Base-by-base conservation (phyloP, 306 rosid species). In the Cyclanthera cordifolia region DNA sequence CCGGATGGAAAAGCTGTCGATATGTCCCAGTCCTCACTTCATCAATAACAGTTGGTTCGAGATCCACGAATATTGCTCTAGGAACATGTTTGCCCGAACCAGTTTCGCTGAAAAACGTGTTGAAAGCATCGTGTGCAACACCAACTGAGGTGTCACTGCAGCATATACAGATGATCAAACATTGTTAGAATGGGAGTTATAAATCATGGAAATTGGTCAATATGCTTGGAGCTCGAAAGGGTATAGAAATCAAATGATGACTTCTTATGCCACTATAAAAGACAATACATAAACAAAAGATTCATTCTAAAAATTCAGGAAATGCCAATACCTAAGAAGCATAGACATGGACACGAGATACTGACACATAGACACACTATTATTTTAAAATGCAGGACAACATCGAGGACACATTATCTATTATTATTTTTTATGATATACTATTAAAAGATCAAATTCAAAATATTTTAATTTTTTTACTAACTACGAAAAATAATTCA, bases 101-200 rank as follows among this genome's bases (percentile, higher is more conserved):
- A 70, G 77, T 87, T 76, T 85, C 95, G 25, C 90, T 85, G 64
- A 87, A 87, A 85, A 87, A 87, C 17, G 95, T 87, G 80, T 75
- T 87, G 67, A 87, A 87, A 34, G 90, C 85, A 78, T 85, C 95
- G 21, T 78, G 81, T 52, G 72, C 69, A 47, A 53, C 47, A 11
- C 71, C 86, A 1, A 79, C 78, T 25, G 87, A 12, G 11, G 53
- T 21, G 58, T 85, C 95, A 81, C 95, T 87, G 85, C 78, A 81
- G 84, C 78, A 81, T 73, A 67, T 28, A 72, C 13, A n/a, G 46
- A 24, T 2, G 76, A 55, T 57, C 70, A 61, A 78, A 45, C 70
- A 12, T 78, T 59, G 48, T 60, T 74, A 71, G 58, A 21, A 23
- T 6, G 28, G 28, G 63, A 30, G 43, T 57, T 28, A 28, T 28